Conservation (phyloP, 305 asterid species). For the Rubia tinctorum region DNA sequence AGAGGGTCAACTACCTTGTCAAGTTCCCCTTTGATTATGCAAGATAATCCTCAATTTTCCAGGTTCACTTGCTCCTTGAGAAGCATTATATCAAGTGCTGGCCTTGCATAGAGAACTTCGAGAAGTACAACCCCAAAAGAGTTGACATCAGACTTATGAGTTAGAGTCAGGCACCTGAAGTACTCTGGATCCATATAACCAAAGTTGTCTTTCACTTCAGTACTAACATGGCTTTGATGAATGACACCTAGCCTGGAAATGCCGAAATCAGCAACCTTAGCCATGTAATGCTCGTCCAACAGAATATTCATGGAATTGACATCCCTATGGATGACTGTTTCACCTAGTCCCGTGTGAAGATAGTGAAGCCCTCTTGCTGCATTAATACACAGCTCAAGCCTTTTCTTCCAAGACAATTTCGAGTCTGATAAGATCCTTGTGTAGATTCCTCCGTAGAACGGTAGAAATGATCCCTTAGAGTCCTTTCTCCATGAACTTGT, state of each 20-base stretch:
- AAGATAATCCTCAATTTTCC: slow-evolving; percentile 8
- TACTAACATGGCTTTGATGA: slow-evolving; percentile 43
- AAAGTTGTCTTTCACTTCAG: slow-evolving; percentile 11
- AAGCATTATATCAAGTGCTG: slow-evolving; percentile 12
- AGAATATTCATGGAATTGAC: slow-evolving; percentile 58
- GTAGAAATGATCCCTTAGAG: slow-evolving; percentile 55
- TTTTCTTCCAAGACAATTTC: slow-evolving; percentile 41
- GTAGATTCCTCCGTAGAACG: slow-evolving; percentile 7
- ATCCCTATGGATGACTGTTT: slow-evolving; percentile 50
- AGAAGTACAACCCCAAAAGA: slow-evolving; percentile 10
- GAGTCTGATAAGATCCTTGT: slow-evolving; percentile 9
- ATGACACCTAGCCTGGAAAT: slow-evolving; percentile 38
- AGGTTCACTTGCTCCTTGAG: slow-evolving; percentile 8
- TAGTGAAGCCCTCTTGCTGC: slow-evolving; percentile 57
- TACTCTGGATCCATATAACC: slow-evolving; percentile 28
- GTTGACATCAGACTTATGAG: slow-evolving; percentile 10
- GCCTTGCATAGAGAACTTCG: slow-evolving; percentile 5
- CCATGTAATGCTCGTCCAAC: slow-evolving; percentile 42
- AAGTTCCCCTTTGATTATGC: background rate
- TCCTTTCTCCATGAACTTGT: slow-evolving; percentile 59
- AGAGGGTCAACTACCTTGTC: slow-evolving; percentile 6
- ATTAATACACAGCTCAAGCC: slow-evolving; percentile 55
- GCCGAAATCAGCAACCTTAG: slow-evolving; percentile 65
- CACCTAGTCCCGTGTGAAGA: slow-evolving; percentile 46
- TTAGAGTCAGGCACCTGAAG: slow-evolving; percentile 25